phyloP scores from a whole-genome alignment of 495 filamentous ascomycete species.

The Acidiella bohemica region DNA sequence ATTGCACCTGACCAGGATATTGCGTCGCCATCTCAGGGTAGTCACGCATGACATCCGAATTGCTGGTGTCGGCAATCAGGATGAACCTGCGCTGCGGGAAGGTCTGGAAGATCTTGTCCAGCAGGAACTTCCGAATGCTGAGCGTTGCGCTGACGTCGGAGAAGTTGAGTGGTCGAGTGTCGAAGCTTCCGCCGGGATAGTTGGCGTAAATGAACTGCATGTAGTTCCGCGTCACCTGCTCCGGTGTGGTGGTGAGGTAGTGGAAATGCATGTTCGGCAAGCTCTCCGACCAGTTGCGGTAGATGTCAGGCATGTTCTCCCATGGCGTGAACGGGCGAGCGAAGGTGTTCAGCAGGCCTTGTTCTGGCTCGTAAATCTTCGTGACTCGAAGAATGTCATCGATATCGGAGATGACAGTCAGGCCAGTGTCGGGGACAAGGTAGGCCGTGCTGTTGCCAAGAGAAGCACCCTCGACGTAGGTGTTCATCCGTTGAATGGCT shows the following conservation, averaged over 20 bases:
- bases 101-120: constrained; percentile 58
- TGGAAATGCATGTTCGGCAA: constrained; percentile 62
- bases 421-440: constrained; percentile 51
- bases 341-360: constrained; percentile 66
- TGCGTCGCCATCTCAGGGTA: constrained; percentile 53
- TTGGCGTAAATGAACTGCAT: constrained; percentile 68
- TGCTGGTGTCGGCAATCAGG: constrained; percentile 63
- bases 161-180: constrained; percentile 68
- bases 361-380: constrained; percentile 60
- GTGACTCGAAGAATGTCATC: constrained; percentile 74
- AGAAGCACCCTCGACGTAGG: constrained; percentile 47
- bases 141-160: constrained; percentile 57
- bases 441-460: constrained; percentile 62
- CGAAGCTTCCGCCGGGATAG: constrained; percentile 59
- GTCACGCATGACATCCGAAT: constrained; percentile 61
- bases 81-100: constrained; percentile 64
- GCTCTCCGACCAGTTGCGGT: constrained; percentile 48
- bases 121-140: constrained; percentile 51
- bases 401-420: constrained; percentile 62
- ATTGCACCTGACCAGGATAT: constrained; percentile 59
- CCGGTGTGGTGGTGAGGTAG: constrained; percentile 72
- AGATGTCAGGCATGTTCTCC: constrained; percentile 68
- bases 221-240: constrained; percentile 64
- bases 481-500: constrained; percentile 49
- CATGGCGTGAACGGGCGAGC: constrained; percentile 55